Conservation (phyloP, 345 rosid genomes). For the Angophora floribunda region DNA sequence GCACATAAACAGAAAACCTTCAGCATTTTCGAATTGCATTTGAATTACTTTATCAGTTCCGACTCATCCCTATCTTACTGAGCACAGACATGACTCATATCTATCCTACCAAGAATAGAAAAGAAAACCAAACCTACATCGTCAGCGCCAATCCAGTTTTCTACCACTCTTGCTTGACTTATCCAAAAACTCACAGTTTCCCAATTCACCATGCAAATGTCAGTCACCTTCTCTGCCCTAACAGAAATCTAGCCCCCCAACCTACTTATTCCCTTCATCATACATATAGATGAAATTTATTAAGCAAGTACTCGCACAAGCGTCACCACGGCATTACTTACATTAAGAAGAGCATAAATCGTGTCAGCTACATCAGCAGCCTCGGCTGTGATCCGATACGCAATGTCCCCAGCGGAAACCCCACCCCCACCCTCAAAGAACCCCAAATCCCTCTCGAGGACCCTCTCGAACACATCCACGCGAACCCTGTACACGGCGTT, state of each 20-base stretch:
- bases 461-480: slow-evolving; percentile 48
- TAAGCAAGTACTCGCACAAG: neutral
- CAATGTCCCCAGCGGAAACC: slow-evolving; percentile 68
- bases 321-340: slow-evolving; percentile 9
- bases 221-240: neutral
- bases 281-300: neutral
- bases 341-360: slow-evolving; percentile 71
- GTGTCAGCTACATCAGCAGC: slow-evolving; percentile 78
- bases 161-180: neutral
- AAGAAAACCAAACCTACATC: neutral
- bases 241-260: neutral
- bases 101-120: neutral
- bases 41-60: neutral
- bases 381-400: slow-evolving; percentile 71
- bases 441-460: slow-evolving; percentile 58
- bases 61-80: neutral
- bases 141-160: neutral
- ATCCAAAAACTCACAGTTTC: neutral
- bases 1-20: neutral
- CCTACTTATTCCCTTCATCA: neutral
- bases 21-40: neutral
- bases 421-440: slow-evolving; percentile 73
- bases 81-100: neutral
- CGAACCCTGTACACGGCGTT: slow-evolving; percentile 45
- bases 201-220: neutral